Base-by-base conservation (phyloP, 106 monocot species). In the Dioscorea dumetorum region DNA sequence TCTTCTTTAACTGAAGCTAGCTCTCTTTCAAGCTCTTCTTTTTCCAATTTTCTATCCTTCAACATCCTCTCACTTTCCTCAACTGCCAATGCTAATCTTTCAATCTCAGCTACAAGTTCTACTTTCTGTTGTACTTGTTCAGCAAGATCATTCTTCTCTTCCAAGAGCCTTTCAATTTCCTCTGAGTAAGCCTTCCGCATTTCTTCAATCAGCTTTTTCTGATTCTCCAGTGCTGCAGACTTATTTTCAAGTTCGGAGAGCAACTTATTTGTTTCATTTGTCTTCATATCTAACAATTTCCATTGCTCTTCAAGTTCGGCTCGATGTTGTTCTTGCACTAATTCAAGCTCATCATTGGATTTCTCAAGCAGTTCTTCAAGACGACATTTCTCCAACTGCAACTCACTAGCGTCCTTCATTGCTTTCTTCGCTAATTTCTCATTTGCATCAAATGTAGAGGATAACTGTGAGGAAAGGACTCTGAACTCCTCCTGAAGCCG, bases 401-500 rank as follows among this genome's bases (percentile, higher is more conserved):
- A 70, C 34, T 91, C 79, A 35, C 67, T 76, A 54, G 72, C 80
- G 71, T 99, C 99, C 50, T 69, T 68, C 67, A 88, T 54, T 52
- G 82, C 70, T 74, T 83, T 64, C 78, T 68, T 50, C 33, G 93
- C 70, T 62, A 87, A 21, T 51, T 81, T 87, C 64, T 93, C 93
- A 53, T 93, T 99, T 8, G 70, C 68, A 67, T 67, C 28, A 76
- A 93, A 87, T 64, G 71, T 66, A 24, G 85, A 83, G 50, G 87
- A 81, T 65, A 93, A 78, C 61, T 87, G 93, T 24, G 60, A 34
- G 60, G 77, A 81, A 16, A 99, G 74, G 35, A 57, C 77, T 50
- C 74, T 75, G 28, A 90, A 75, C 68, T 99, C 99, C n/a, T 72
- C 75, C 21, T 87, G 87, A 67, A 99, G 79, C 48, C 58, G 63